Base-by-base conservation (phyloP, 345 rosid species). In the Moringa oleifera region DNA sequence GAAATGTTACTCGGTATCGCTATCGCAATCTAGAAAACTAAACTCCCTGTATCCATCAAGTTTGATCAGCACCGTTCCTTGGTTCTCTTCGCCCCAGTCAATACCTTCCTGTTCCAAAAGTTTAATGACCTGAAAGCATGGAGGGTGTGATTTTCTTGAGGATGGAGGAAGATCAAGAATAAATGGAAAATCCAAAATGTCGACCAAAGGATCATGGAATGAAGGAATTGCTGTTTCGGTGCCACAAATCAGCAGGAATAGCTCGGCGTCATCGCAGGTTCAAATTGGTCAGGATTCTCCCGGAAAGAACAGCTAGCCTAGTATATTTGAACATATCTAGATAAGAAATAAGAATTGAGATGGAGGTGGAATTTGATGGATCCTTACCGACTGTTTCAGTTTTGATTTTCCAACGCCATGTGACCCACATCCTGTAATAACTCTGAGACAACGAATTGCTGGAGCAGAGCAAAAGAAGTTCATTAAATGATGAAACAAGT, bases 391-490 rank as follows among this genome's bases (percentile, higher is more conserved):
- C 63, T 90, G 94, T 76, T 93, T 93, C 71, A 93, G 70, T 78
- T 86, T 86, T 10, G 96, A 85, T 78, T 88, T 90, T 51, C 98
- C 96, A 46, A 77, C 57, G 57, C 97, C 97, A 68, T 81, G 85
- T 5, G 82, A 37, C 57, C 98, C 97, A 55, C 96, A 90, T 65
- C 98, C 98, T 28, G 98, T 90, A 65, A 93, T 93, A 53, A 90
- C 97, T 73, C 96, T 89, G 36, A 93, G 86, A 65, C 80, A 83
- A 64, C 76, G 91, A 68, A 90, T 66, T 19, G 96, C 98, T 93
- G 80, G 59, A 59, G 57, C 58, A 74, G 57, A 65, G 15, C 25
- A 73, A 18, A 64, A 55, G 51, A 52, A 62, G 33, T 46, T 2
- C 49, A 59, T 64, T 49, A 63, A 46, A 56, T 0, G 68, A 17